A percentile compares a stretch with the other conserved stretches of the same genome.
Conservation (phyloP, 2,329 filamentous ascomycete genomes). For the Paracorniculantispora psalliotae region DNA sequence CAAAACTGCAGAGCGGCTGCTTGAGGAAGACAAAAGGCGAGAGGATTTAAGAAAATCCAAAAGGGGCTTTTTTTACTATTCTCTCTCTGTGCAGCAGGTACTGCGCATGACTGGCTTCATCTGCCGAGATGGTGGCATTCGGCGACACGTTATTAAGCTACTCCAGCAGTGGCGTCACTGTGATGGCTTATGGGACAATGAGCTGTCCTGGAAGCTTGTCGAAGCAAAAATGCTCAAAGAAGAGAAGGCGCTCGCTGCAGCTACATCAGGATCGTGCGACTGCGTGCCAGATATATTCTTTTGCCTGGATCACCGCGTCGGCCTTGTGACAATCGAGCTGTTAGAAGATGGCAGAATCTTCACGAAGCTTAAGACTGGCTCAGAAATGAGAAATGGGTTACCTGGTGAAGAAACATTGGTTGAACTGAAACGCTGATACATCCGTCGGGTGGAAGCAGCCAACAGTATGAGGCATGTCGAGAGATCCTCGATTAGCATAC, state of each 20-base stretch:
- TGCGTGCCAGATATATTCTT: constrained; percentile 8
- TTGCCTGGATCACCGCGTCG: constrained; percentile 3
- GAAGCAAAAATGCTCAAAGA: constrained; percentile 8
- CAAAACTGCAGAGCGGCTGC: not conserved
- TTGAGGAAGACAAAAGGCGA: not conserved
- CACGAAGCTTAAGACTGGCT: not conserved
- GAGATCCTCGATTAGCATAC: no score
- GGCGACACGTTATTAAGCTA: not conserved
- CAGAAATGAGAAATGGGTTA: not conserved
- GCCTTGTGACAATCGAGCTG: not conserved
- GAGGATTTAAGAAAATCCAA: not conserved
- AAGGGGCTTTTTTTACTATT: not conserved
- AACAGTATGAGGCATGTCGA: no score
- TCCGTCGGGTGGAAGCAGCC: no score
- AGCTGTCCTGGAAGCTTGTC: not conserved
- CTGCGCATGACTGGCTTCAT: constrained; percentile 8
- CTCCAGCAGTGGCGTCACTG: not conserved
- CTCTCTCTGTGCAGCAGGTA: constrained; percentile 3
- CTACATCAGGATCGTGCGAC: not conserved
- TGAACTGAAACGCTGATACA: not conserved
- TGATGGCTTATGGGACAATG: constrained; percentile 1
- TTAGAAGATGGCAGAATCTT: not conserved
- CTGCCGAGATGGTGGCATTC: not conserved
- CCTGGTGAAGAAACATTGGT: not conserved
- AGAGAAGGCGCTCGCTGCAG: not conserved